Conservation (phyloP, 148 eudicot species). For the Chenopodium quinoa region DNA sequence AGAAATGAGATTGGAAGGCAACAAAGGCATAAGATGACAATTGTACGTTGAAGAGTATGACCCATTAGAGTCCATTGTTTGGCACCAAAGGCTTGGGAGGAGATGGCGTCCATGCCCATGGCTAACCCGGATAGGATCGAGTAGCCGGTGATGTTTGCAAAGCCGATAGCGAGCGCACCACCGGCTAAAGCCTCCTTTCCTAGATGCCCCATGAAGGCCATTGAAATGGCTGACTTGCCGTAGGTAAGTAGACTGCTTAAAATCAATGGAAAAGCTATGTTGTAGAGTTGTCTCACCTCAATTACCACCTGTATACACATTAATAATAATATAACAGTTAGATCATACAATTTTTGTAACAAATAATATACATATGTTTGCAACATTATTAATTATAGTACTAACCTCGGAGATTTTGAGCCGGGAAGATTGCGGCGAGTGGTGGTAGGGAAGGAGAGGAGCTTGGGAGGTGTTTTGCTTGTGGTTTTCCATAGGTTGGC, state of each 20-base stretch:
- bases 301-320: slow-evolving; percentile 35
- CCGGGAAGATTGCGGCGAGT: not conserved
- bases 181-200: slow-evolving; percentile 65
- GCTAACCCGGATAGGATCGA: slow-evolving; percentile 63
- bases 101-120: slow-evolving; percentile 77
- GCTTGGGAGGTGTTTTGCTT: slow-evolving; percentile 13
- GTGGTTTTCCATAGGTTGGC: slow-evolving; percentile 18
- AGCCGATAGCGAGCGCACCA: slow-evolving; percentile 60
- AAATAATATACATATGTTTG: too few species aligned
- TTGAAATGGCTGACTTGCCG: slow-evolving; percentile 59
- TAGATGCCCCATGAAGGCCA: slow-evolving; percentile 55
- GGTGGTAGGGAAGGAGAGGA: slow-evolving; percentile 24
- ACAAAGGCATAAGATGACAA: slow-evolving; percentile 31
- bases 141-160: slow-evolving; percentile 79
- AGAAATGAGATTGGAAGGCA: slow-evolving; percentile 43
- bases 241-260: slow-evolving; percentile 56
- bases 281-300: slow-evolving; percentile 51
- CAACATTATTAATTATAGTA: not conserved
- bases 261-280: slow-evolving; percentile 61
- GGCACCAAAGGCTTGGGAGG: slow-evolving; percentile 76
- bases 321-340: not conserved
- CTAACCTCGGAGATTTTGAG: slow-evolving; percentile 24
- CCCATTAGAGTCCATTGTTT: slow-evolving; percentile 52
- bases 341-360: not conserved
- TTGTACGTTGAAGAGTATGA: slow-evolving; percentile 55